Conservation (phyloP, 1,284 basidiomycete species). For the Cutaneotrichosporon sp. region DNA sequence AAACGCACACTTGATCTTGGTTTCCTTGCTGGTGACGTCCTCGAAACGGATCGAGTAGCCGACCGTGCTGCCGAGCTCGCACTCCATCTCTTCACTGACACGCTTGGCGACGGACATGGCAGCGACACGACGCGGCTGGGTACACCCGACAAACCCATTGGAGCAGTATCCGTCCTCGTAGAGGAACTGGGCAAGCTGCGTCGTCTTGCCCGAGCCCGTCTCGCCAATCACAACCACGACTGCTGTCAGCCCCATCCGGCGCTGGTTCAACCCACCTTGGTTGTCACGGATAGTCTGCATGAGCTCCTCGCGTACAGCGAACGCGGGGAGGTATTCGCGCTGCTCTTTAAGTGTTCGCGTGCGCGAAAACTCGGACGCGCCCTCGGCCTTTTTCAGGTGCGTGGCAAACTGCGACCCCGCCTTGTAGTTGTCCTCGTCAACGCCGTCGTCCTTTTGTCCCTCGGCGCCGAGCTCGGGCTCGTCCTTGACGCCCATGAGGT, state of each 20-base stretch:
- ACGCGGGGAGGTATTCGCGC: constrained; percentile 93
- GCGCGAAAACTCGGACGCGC: constrained; percentile 76
- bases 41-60: constrained; percentile 98
- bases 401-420: constrained; percentile 93
- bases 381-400: constrained; percentile 73
- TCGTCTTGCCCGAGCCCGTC: constrained; percentile 93
- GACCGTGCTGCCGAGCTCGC: constrained; percentile 78
- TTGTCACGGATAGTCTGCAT: constrained; percentile 88
- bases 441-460: constrained; percentile 58
- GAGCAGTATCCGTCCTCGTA: constrained; percentile 93
- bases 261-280: constrained; percentile 62
- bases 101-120: constrained; percentile 99
- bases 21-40: constrained; percentile 85
- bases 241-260: constrained; percentile 37
- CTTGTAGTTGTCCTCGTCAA: constrained; percentile 69
- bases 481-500: constrained; percentile 95
- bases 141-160: constrained; percentile 87
- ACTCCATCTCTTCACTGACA: constrained; percentile 87
- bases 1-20: constrained; percentile 84
- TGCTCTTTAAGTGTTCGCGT: constrained; percentile 87
- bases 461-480: constrained; percentile 60
- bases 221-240: constrained; percentile 92
- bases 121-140: constrained; percentile 92
- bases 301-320: constrained; percentile 92
- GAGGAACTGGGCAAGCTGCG: constrained; percentile 83